A percentile compares a stretch with the other conserved stretches of the same genome.
Evolutionary conservation across 2,329 filamentous ascomycete genomes (phyloP).

Genomic region (Orbilia brochopaga): DNA sequence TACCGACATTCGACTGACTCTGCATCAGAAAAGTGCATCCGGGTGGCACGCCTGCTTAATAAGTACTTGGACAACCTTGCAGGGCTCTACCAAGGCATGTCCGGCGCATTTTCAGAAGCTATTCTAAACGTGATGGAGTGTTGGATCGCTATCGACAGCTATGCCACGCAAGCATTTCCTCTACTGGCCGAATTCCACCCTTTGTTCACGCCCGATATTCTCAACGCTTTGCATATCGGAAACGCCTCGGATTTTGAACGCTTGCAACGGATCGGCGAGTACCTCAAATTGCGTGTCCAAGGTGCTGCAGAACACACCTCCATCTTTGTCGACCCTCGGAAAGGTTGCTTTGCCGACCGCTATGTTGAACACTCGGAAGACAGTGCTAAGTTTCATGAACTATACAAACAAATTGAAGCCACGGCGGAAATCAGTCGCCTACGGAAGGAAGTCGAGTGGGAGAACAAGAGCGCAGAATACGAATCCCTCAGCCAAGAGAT

Average conservation of each 20-base stretch:
- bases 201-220: constrained; percentile 61
- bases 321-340: constrained; percentile 61
- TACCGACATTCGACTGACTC: constrained; percentile 41
- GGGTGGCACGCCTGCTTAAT: constrained; percentile 57
- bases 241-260: constrained; percentile 62
- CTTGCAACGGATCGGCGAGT: constrained; percentile 62
- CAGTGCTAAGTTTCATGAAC: constrained; percentile 53
- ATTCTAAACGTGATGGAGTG: constrained; percentile 65
- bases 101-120: constrained; percentile 63
- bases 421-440: constrained; percentile 55
- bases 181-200: constrained; percentile 64
- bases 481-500: constrained; percentile 58
- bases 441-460: constrained; percentile 59
- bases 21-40: constrained; percentile 55
- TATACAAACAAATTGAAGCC: constrained; percentile 57
- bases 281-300: constrained; percentile 60
- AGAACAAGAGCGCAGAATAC: constrained; percentile 56
- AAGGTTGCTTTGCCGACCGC: constrained; percentile 61
- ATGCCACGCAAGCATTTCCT: constrained; percentile 59
- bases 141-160: constrained; percentile 66
- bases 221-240: constrained; percentile 66
- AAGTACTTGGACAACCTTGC: constrained; percentile 57
- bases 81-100: constrained; percentile 59
- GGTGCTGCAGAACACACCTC: constrained; percentile 56
- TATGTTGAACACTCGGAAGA: constrained; percentile 59